A percentile compares a stretch with the other conserved stretches of the same genome.
phyloP scores from a whole-genome alignment of 495 filamentous ascomycete species.

The Haplographium delicatum region DNA sequence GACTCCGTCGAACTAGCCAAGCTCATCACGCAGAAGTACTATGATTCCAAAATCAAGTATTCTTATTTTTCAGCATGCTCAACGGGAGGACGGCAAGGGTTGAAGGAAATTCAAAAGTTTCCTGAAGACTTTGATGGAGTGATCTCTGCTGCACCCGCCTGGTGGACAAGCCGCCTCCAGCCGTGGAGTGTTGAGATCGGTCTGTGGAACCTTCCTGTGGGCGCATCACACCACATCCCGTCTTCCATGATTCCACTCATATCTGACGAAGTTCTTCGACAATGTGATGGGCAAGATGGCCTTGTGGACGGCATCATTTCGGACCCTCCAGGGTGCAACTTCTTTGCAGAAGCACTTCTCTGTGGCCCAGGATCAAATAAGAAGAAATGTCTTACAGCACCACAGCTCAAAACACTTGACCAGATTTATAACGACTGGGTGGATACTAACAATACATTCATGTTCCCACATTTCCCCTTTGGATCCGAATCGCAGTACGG shows the following conservation, averaged over 20 bases:
- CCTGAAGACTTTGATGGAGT: conserved; percentile 62
- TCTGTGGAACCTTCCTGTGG: conserved; percentile 34
- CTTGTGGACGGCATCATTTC: conserved; percentile 60
- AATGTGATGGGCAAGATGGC: conserved; percentile 64
- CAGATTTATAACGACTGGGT: conserved; percentile 51
- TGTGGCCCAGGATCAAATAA: conserved; percentile 36
- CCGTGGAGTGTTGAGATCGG: conserved; percentile 40
- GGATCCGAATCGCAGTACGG: conserved; percentile 39
- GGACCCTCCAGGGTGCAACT: conserved; percentile 51
- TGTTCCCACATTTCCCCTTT: conserved; percentile 47
- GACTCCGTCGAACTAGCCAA: conserved; percentile 38
- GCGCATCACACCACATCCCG: conserved; percentile 46
- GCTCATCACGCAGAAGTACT: conserved; percentile 36
- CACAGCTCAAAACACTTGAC: conserved; percentile 50
- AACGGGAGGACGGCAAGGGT: conserved; percentile 53
- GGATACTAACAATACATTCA: conserved; percentile 42
- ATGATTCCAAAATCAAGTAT: conserved; percentile 34
- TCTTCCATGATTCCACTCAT: conserved; percentile 45
- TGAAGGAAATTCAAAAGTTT: conserved; percentile 47
- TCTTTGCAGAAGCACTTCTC: conserved; percentile 45
- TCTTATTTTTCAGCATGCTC: conserved; percentile 55
- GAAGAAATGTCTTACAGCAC: conserved; percentile 46
- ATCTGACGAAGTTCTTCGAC: conserved; percentile 52
- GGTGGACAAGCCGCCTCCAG: conserved; percentile 47
- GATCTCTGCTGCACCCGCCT: conserved; percentile 51